Evolutionary conservation across 176 grass and related monocot genomes (phyloP).

Genomic region (Triticum urartu): DNA sequence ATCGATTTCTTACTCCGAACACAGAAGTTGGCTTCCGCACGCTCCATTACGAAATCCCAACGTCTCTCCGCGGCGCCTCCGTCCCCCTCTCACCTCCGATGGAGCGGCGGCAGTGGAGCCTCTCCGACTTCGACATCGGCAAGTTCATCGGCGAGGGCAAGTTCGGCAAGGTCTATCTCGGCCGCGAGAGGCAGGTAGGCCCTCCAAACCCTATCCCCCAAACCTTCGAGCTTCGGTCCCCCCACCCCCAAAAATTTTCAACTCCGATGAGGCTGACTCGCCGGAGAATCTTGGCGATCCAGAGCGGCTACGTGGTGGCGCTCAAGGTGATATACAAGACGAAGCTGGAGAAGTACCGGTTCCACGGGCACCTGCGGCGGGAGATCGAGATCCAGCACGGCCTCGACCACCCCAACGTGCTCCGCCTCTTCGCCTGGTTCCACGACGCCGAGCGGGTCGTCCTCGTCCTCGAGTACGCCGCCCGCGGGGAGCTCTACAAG

Average conservation of each 20-base stretch:
- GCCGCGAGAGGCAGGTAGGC: conserved; percentile 69
- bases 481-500: conserved; percentile 77
- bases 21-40: too few species aligned
- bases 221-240: not conserved
- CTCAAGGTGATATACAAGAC: conserved; percentile 78
- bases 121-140: conserved; percentile 75
- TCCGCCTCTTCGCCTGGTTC: conserved; percentile 95
- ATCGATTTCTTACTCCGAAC: too few species aligned
- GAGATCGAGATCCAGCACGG: conserved; percentile 89
- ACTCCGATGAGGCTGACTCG: not conserved
- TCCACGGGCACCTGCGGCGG: conserved; percentile 61
- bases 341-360: conserved; percentile 88
- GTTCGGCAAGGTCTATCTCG: conserved; percentile 93
- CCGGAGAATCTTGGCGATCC: not conserved
- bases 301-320: conserved; percentile 88
- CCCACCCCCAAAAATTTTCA: not conserved
- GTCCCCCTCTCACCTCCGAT: not conserved
- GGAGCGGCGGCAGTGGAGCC: conserved; percentile 54
- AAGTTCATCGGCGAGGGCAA: conserved; percentile 85
- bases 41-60: not conserved
- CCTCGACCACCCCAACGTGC: conserved; percentile 88
- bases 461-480: conserved; percentile 80
- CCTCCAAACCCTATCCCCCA: not conserved
- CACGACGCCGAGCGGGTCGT: conserved; percentile 69
- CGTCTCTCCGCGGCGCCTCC: not conserved